phyloP scores from a whole-genome alignment of 2,329 filamentous ascomycete genomes.

The Hypoxylon sp. region DNA sequence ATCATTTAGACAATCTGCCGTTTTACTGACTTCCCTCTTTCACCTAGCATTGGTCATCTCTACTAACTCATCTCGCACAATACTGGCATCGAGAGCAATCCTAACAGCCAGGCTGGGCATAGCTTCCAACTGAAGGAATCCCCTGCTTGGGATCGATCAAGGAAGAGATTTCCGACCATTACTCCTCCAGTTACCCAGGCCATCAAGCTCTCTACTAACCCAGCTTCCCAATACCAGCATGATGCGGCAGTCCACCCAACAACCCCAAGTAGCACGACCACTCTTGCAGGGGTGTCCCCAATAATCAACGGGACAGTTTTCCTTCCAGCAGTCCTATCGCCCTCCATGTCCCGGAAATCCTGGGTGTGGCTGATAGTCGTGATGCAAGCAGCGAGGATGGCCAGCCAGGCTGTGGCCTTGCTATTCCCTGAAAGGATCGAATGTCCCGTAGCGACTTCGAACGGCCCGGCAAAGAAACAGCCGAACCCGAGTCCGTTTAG shows the following conservation, averaged over 20 bases:
- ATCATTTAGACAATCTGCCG: too few relatives aligned
- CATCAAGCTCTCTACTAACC: background rate
- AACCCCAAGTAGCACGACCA: background rate
- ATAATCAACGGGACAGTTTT: conserved; percentile 20
- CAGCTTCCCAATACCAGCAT: conserved; percentile 12
- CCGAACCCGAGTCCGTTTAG: conserved; percentile 19
- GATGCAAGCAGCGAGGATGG: conserved; percentile 6
- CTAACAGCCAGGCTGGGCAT: conserved; percentile 4
- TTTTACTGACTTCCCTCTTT: too few relatives aligned
- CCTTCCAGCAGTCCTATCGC: conserved; percentile 16
- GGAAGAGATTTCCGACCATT: conserved; percentile 4
- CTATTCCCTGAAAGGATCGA: conserved; percentile 10
- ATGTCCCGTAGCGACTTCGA: conserved; percentile 17
- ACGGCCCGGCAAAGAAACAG: conserved; percentile 21
- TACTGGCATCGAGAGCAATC: conserved; percentile 6
- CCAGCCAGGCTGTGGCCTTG: conserved; percentile 6
- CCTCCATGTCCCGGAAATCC: conserved; percentile 26
- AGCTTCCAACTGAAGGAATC: conserved; percentile 3
- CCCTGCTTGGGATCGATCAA: background rate
- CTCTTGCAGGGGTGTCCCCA: conserved; percentile 7
- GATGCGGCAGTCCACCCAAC: background rate
- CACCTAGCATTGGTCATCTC: too few relatives aligned
- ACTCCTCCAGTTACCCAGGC: background rate
- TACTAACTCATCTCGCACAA: too few relatives aligned
- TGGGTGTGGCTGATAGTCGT: conserved; percentile 13